Percentiles rank a stretch among this genome's conserved stretches.
These are phyloP conservation scores for Rhynchospora breviuscula DNA, from an alignment of 176 grass and related monocot species.

Conservation along the genomic window DNA sequence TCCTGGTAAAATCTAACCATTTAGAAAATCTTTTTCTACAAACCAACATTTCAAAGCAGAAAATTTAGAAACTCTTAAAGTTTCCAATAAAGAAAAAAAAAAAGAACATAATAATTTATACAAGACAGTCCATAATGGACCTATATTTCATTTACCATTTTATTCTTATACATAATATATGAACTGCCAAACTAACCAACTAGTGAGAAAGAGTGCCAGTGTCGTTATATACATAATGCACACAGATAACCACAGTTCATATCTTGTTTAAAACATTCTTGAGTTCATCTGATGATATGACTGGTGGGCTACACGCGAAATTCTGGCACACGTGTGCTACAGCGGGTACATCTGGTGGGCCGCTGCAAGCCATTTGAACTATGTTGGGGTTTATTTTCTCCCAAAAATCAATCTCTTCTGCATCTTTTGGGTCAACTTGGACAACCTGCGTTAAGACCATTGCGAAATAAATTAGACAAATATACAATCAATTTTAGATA, in stretches of 20 bases:
- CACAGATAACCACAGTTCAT: neutral
- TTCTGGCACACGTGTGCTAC: constrained; percentile 55
- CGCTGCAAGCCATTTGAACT: constrained; percentile 44
- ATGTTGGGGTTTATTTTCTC: constrained; percentile 44
- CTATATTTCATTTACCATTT: neutral
- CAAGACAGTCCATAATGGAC: neutral
- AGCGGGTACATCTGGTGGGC: constrained; percentile 4
- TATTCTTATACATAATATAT: neutral
- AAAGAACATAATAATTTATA: neutral
- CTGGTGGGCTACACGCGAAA: constrained; percentile 73
- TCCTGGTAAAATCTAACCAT: neutral
- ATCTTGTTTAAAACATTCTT: constrained; percentile 45
- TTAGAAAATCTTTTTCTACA: neutral
- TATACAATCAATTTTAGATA: neutral
- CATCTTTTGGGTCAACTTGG: constrained; percentile 52
- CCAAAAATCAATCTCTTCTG: constrained; percentile 65
- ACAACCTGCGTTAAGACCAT: constrained; percentile 45
- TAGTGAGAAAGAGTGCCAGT: neutral
- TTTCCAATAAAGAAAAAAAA: neutral
- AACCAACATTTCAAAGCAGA: neutral
- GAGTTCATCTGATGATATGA: constrained; percentile 41
- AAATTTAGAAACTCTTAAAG: neutral
- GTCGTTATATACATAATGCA: neutral
- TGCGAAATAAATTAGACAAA: neutral
- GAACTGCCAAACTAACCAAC: neutral